Percentiles rank a stretch among this genome's conserved stretches.
phyloP scores from a whole-genome alignment of 305 asterid genomes.

The Ilex paraguariensis region DNA sequence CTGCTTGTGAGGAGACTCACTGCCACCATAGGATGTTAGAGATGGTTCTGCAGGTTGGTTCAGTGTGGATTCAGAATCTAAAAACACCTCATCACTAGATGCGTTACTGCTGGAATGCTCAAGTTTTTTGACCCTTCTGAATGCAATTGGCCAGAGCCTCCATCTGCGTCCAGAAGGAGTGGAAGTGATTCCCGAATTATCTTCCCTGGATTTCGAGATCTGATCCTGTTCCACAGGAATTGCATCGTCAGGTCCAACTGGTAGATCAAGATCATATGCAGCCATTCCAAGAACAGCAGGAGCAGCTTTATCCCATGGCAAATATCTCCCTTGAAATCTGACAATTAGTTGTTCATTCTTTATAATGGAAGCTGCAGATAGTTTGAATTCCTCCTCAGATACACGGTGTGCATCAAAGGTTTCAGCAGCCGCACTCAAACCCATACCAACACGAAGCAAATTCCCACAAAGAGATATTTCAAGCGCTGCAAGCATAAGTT shows the following conservation, averaged over 20 bases:
- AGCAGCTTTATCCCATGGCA: conserved; percentile 75
- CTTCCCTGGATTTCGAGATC: conserved; percentile 34
- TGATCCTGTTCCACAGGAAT: conserved; percentile 46
- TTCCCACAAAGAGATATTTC: conserved; percentile 74
- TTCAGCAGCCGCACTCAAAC: conserved; percentile 59
- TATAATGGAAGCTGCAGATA: conserved; percentile 44
- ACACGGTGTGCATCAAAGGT: conserved; percentile 47
- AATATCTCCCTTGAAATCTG: conserved; percentile 60
- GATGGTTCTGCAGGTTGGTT: conserved; percentile 31
- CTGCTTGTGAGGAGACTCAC: conserved; percentile 59
- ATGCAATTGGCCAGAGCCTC: conserved; percentile 91
- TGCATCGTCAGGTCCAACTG: conserved; percentile 36
- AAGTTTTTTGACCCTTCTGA: conserved; percentile 74
- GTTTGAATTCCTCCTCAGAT: conserved; percentile 55
- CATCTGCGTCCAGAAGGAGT: conserved; percentile 66
- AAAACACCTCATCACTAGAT: conserved; percentile 53
- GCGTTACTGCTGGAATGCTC: conserved; percentile 49
- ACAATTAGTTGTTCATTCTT: conserved; percentile 51
- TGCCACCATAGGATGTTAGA: conserved; percentile 21
- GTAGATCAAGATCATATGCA: conserved; percentile 55
- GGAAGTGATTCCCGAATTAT: conserved; percentile 29
- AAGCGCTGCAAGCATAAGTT: conserved; percentile 36
- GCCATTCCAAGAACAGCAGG: conserved; percentile 63
- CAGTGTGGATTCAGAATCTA: conserved; percentile 47
- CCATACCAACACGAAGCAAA: conserved; percentile 71